These are phyloP conservation scores for Linum usitatissimum DNA, from an alignment of 345 rosid genomes.

Conservation along the genomic window DNA sequence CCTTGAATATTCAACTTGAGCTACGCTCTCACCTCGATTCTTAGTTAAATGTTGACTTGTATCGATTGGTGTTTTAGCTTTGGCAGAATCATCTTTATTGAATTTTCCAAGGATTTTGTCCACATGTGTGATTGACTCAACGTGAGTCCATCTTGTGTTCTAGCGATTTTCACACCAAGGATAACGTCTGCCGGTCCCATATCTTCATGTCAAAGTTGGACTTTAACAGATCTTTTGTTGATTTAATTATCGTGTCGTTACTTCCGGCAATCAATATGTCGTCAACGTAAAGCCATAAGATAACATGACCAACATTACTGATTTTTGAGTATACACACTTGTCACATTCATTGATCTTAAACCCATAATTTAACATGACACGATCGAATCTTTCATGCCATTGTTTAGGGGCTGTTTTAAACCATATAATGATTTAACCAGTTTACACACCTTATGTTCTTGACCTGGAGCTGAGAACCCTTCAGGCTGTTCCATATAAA, in stretches of 20 bases:
- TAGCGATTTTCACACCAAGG: background rate
- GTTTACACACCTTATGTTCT: too few relatives aligned
- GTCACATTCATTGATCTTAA: background rate
- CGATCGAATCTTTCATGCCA: background rate
- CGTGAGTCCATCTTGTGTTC: background rate
- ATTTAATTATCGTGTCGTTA: background rate
- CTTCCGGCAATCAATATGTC: background rate
- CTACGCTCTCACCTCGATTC: background rate
- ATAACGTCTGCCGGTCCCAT: background rate
- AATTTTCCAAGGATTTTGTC: background rate
- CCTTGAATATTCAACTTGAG: background rate
- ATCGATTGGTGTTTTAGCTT: background rate
- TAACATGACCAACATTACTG: background rate
- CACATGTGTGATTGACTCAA: slow-evolving; percentile 2
- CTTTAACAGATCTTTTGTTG: background rate
- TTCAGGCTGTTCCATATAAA: background rate
- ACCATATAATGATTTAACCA: background rate
- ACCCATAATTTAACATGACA: background rate
- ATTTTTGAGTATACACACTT: background rate
- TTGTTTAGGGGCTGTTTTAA: background rate
- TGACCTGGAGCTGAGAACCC: background rate
- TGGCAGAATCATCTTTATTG: background rate
- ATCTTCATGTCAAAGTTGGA: slow-evolving; percentile 2
- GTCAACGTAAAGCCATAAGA: background rate
- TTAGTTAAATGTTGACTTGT: background rate